Evolutionary conservation across 768 basidiomycete genomes (phyloP).

Genomic region (Pseudohyphozyma bogoriensis): DNA sequence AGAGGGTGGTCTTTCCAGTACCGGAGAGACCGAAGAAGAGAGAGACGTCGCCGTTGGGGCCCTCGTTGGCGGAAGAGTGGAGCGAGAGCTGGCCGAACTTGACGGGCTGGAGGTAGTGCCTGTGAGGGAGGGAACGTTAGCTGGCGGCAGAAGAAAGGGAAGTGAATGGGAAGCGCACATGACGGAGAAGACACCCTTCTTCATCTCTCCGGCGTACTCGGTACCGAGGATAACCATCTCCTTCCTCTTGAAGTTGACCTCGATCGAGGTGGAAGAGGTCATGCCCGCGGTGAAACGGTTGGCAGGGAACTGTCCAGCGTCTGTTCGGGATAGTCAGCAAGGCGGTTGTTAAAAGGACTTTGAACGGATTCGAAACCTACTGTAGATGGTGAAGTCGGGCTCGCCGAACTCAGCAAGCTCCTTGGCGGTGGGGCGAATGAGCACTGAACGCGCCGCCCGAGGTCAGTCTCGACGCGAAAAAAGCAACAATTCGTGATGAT

Average conservation of each 20-base stretch:
- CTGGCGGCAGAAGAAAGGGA: not conserved
- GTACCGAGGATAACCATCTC: slow-evolving; percentile 96
- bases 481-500: too few relatives aligned
- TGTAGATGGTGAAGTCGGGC: slow-evolving; percentile 95
- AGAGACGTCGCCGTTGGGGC: slow-evolving; percentile 80
- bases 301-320: slow-evolving; percentile 95
- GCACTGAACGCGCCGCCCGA: slow-evolving; percentile 49
- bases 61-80: slow-evolving; percentile 96
- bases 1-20: slow-evolving; percentile 97
- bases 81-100: slow-evolving; percentile 96
- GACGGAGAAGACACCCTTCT: slow-evolving; percentile 99
- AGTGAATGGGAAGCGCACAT: slow-evolving; percentile 49
- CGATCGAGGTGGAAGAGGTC: slow-evolving; percentile 96
- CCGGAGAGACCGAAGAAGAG: slow-evolving; percentile 98
- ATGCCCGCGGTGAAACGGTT: slow-evolving; percentile 96
- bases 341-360: too few relatives aligned
- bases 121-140: slow-evolving; percentile 30
- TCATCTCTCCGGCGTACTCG: slow-evolving; percentile 65
- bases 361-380: too few relatives aligned
- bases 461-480: not conserved
- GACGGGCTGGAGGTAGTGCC: slow-evolving; percentile 97
- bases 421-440: slow-evolving; percentile 92
- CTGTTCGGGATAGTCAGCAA: too few relatives aligned
- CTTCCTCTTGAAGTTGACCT: slow-evolving; percentile 99
- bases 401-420: slow-evolving; percentile 91